These are phyloP conservation scores for Collariella sp. DNA, from an alignment of 495 filamentous ascomycete species.

Conservation along the genomic window DNA sequence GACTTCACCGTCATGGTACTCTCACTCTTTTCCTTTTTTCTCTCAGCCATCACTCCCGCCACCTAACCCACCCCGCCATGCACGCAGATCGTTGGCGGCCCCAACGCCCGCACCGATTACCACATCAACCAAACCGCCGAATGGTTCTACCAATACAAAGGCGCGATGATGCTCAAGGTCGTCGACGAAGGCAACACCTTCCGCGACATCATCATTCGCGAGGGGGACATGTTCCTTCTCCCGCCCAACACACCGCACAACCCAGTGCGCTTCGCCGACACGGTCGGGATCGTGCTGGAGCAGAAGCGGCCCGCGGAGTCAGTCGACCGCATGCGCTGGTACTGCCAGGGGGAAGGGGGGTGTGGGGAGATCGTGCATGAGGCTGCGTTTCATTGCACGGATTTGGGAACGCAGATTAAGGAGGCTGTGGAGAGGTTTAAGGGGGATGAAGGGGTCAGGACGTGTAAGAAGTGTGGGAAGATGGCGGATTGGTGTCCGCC, in stretches of 20 bases:
- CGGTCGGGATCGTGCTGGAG: conserved; percentile 81
- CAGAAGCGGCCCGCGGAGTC: conserved; percentile 62
- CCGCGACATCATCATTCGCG: conserved; percentile 76
- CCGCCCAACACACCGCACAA: conserved; percentile 86
- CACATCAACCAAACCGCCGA: conserved; percentile 96
- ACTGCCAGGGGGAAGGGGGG: conserved; percentile 52
- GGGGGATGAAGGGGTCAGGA: conserved; percentile 59
- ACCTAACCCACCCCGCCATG: not conserved
- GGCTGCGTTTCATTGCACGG: conserved; percentile 76
- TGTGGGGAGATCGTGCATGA: conserved; percentile 75
- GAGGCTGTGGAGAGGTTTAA: conserved; percentile 79
- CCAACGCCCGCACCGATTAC: conserved; percentile 94
- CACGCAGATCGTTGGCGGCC: conserved; percentile 80
- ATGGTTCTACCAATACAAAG: conserved; percentile 95
- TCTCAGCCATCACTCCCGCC: too few relatives aligned
- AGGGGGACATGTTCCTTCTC: conserved; percentile 91
- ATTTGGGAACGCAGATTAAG: conserved; percentile 97
- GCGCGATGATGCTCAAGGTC: conserved; percentile 87
- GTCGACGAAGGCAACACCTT: conserved; percentile 63
- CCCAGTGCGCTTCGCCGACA: conserved; percentile 55
- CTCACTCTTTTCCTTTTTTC: not conserved
- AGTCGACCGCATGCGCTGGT: conserved; percentile 84
- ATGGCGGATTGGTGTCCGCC: conserved; percentile 51
- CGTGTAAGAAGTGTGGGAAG: conserved; percentile 68
- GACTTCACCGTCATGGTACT: conserved; percentile 69